Base-by-base conservation (phyloP, 2,329 filamentous ascomycete species). In the Orbilia ellipsospora region DNA sequence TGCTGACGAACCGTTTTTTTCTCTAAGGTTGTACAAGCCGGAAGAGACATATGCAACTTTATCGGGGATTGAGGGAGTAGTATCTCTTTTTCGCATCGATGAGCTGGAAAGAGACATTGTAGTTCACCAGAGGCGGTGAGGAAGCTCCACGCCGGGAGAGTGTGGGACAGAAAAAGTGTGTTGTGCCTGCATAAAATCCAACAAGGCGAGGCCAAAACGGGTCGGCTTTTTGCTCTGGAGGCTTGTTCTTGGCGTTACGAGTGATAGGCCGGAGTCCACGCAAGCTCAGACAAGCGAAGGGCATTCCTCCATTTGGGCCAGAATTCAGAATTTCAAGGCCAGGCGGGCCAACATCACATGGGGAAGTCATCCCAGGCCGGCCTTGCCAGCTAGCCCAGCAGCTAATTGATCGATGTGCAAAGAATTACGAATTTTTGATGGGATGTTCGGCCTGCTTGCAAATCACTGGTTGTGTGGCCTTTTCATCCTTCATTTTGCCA, bases 261-360 rank as follows among this genome's bases (percentile, higher is more conserved):
- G 60, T 54, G 66, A 70, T 63, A 57, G 57, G 57, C 66, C 40
- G 57, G 51, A 42, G 66, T 51, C 59, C 67, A 72, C 67, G 67
- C 67, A 72, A 72, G 67, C 67, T 72, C 60, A 72, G 52, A 65
- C 44, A 57, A 36, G 23, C 28, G 12, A 4, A 18, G 15, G 16
- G 28, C 55, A 67, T 65, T 65, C 62, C 62, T 66, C 51, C 44
- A 48, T 6, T 36, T 7, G 31, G 31, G 31, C 31, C 31, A 36
- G 31, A 36, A 36, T 36, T 36, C 6, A 36, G 31, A 36, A 36
- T 36, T 23, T 36, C 31, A 36, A 36, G 44, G 44, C 13, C 44
- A 48, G 55, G 62, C 23, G 40, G 36, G 12, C 44, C 15, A 36
- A 36, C 66, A 45, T 69, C 66, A 69, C 66, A 69, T 69, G 66